A percentile compares a stretch with the other conserved stretches of the same genome.
phyloP scores from a whole-genome alignment of 805 yeast genomes.

The Metschnikowia borealis region DNA sequence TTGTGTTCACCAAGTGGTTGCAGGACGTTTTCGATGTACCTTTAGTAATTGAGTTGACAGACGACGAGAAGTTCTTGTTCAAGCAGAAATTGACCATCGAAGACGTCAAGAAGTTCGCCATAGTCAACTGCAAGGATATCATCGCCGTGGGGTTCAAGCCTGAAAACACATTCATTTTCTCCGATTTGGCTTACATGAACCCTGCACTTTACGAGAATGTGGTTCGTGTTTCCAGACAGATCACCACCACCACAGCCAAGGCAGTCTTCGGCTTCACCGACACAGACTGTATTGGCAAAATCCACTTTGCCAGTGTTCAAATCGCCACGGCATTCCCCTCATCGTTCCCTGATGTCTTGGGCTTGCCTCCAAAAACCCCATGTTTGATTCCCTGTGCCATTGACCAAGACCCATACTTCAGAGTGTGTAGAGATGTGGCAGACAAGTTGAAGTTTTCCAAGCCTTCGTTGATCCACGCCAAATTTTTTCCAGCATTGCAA shows the following conservation, averaged over 20 bases:
- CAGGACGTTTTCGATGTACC: constrained; percentile 98
- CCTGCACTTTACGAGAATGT: constrained; percentile 93
- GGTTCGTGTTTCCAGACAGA: constrained; percentile 86
- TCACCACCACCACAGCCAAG: constrained; percentile 94
- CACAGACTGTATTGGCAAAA: constrained; percentile 88
- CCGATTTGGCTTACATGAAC: constrained; percentile 90
- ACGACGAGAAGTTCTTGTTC: constrained; percentile 94
- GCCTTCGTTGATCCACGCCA: constrained; percentile 89
- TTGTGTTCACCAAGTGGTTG: constrained; percentile 93
- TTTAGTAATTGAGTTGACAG: constrained; percentile 87
- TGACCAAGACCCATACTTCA: constrained; percentile 97
- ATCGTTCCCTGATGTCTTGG: constrained; percentile 91
- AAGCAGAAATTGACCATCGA: constrained; percentile 85
- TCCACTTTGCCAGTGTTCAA: constrained; percentile 94
- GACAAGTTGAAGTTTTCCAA: constrained; percentile 84
- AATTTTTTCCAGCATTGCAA: constrained; percentile 97
- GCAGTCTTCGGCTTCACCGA: constrained; percentile 96
- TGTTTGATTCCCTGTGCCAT: constrained; percentile 98
- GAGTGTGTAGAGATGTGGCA: constrained; percentile 97
- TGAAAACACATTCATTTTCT: constrained; percentile 90
- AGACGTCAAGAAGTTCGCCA: constrained; percentile 77
- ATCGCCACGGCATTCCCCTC: constrained; percentile 95
- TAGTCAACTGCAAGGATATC: constrained; percentile 86
- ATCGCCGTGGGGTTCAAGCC: constrained; percentile 93
- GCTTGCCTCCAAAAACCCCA: constrained; percentile 83